Evolutionary conservation across 805 yeast species (phyloP).

Genomic region (Yarrowia bubula): DNA sequence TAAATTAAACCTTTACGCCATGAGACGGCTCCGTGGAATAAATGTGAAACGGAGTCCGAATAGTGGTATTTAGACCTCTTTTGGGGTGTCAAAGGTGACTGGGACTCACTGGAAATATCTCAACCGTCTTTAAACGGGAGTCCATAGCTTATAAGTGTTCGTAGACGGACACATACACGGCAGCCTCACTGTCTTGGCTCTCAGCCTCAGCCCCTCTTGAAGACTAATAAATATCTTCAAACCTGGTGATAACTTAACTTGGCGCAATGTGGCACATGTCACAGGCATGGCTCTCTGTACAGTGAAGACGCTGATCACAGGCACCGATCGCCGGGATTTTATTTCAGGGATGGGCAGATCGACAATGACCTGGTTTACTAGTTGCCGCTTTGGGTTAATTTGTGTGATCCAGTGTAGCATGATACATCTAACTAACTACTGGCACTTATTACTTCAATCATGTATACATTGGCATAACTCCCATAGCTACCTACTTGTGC

Average conservation of each 20-base stretch:
- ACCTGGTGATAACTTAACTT: neutral
- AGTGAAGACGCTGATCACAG: neutral
- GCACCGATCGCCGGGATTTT: neutral
- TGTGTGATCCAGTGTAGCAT: no score
- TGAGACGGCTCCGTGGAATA: neutral
- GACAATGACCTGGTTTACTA: constrained; percentile 1
- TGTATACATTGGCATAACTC: no score
- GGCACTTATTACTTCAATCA: neutral
- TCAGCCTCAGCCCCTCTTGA: neutral
- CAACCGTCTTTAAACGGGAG: no score
- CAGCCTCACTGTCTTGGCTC: no score
- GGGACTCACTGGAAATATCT: no score
- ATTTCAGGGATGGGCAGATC: neutral
- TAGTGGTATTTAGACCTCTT: neutral
- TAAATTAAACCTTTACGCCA: neutral
- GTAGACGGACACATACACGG: no score
- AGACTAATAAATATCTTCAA: neutral
- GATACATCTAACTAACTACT: neutral
- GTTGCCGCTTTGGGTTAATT: neutral
- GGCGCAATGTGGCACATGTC: neutral
- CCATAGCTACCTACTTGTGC: no score
- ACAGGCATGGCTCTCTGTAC: neutral
- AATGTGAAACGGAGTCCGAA: neutral
- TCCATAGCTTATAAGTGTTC: no score
- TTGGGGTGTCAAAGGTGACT: no score